Evolutionary conservation across 495 filamentous ascomycete genomes (phyloP), one percentile per base, ranked within the genome.

Genomic region (Xanthoparmelia taractica): DNA sequence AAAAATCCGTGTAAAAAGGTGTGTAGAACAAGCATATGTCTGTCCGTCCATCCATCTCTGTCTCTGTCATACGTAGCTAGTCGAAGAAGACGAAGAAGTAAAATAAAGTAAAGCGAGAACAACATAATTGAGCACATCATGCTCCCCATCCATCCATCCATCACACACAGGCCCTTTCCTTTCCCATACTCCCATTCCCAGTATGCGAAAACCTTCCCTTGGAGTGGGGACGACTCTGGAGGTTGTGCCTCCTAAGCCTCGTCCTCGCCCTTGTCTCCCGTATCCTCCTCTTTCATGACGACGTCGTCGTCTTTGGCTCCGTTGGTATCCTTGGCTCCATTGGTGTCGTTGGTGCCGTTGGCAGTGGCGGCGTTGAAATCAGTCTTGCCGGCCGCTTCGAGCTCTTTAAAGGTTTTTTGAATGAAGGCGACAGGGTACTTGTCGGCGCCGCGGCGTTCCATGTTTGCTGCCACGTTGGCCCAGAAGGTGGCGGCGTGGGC

Each of bases 361-460:
- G 13, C 34, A 23, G 25, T 2, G 23, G n/a, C 33, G 2, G 25
- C 11, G 13, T 27, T 29, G 36, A 52, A 20, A 6, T 8, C 23
- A 2, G 47, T 58, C 27, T 45, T 25, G 18, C 48, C 37, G 11
- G 48, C 43, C 8, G 41, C 34, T 20, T 66, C 27, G 18, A 65
- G 54, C 37, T 68, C 59, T 20, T 63, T 63, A 29, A 55, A 60
- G 31, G 65, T 60, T 38, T 65, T 68, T 7, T 62, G 48, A 2
- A 68, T 41, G 43, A 68, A 68, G 17, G 63, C 58, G 15, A 36
- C 3, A 2, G 66, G 63, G 59, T 68, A 68, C 10, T 67, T 63
- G 23, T 47, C 17, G 13, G 43, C 34, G 40, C 58, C 59, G 18
- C 27, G 48, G 5, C 36, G 23, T 25, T 45, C 45, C 63, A 68